Percentiles rank a stretch among this genome's conserved stretches.
phyloP scores from a whole-genome alignment of 495 filamentous ascomycete genomes.

The Xylaria cubensis region DNA sequence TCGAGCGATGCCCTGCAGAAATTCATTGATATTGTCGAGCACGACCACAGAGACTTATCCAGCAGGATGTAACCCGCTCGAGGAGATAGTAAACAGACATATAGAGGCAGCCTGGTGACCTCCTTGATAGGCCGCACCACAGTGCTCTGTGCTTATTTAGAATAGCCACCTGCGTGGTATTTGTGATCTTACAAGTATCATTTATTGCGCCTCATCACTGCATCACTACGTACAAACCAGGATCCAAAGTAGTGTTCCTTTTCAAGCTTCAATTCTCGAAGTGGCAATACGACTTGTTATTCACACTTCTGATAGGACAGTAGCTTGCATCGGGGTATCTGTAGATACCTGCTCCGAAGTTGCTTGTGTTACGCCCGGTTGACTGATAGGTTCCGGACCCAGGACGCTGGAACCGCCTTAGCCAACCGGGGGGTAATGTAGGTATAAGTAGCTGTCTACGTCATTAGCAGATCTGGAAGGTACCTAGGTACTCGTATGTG shows the following conservation, averaged over 20 bases:
- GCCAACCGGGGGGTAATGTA: background rate
- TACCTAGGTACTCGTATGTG: no score
- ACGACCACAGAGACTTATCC: no score
- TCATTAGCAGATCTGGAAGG: conserved; percentile 15
- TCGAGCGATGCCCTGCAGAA: no score
- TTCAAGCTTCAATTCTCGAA: background rate
- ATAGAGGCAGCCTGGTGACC: background rate
- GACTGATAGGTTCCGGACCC: background rate
- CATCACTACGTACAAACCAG: no score
- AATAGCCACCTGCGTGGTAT: background rate
- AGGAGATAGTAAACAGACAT: background rate
- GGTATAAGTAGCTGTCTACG: conserved; percentile 4
- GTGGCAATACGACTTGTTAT: background rate
- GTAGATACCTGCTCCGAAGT: background rate
- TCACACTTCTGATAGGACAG: background rate
- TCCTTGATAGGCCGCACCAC: background rate
- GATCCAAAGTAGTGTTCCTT: no score
- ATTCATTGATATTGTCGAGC: background rate
- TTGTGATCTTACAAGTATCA: no score
- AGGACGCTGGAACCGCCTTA: background rate
- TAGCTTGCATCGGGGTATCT: no score
- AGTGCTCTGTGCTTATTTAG: background rate
- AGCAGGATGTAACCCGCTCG: no score
- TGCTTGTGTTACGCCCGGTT: background rate
- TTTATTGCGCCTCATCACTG: no score